Conservation (phyloP, 225 moss, liverwort and hornwort genomes). For the Neckera pumila region DNA sequence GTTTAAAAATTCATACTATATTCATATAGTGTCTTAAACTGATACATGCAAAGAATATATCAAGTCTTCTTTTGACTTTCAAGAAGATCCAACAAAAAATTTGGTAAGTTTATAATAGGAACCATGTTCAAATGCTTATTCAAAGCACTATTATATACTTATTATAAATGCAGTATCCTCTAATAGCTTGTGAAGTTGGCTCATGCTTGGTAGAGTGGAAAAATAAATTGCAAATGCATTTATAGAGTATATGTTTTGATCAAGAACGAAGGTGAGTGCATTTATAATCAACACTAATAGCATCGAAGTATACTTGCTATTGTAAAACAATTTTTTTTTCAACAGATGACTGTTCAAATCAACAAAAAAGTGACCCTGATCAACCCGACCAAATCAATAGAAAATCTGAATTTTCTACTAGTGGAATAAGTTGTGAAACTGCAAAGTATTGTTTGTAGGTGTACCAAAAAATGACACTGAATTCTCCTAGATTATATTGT, state of each 20-base stretch:
- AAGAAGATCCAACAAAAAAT: not conserved
- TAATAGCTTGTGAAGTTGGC: not conserved
- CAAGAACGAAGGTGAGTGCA: not conserved
- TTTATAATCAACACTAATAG: not conserved
- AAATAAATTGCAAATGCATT: not conserved
- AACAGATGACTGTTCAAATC: too few species aligned
- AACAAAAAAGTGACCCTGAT: too few species aligned
- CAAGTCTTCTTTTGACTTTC: not conserved
- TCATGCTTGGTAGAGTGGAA: not conserved
- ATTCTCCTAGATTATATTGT: fast-evolving
- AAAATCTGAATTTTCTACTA: too few species aligned
- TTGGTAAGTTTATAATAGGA: not conserved
- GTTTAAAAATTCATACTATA: not conserved
- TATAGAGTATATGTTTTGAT: not conserved
- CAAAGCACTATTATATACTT: not conserved
- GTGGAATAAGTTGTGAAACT: not conserved
- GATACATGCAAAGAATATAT: too few species aligned
- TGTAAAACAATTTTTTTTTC: too few species aligned
- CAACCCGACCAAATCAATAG: too few species aligned
- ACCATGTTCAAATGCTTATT: not conserved
- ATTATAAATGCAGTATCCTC: not conserved
- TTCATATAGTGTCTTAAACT: too few species aligned
- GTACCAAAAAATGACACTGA: not conserved
- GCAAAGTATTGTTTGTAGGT: not conserved
- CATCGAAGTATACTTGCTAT: not conserved